Evolutionary conservation across 2,329 filamentous ascomycete species (phyloP), one percentile per base, ranked within the genome.

Genomic region (Exophiala lecanii-corni): DNA sequence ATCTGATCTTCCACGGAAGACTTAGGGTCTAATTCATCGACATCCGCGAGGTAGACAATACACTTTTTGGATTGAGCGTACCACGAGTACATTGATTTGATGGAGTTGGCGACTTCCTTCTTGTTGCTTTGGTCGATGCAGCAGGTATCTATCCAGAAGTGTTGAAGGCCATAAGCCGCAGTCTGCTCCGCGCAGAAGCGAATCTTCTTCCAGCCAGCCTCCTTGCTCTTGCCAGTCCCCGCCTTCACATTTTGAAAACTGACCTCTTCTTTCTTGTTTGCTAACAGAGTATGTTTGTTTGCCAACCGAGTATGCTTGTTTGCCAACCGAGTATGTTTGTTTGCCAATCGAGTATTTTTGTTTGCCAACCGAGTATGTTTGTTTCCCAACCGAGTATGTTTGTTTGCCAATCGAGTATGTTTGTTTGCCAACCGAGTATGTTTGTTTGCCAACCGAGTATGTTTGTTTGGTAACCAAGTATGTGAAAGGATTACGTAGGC

Each of bases 231-330:
- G 18, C 30, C 21, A 15, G 32, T 35, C 9, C 35, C 36, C 15
- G 25, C 26, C 26, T 75, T 28, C 10, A 59, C 28, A 39, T 62
- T 53, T 47, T 58, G 42, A 31, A 60, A 51, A 18, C 53, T 55
- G 19, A 59, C 45, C 51, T 65, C 58, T 10, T 57, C 56, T 16
- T 47, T 38, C 17, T 57, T 50, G 4, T 50, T 48, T 31, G 13
- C 18, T 17, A 43, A 21, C 42, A 38, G 46, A 21, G 43, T 46
- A 42, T 49, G 46, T n/a, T n/a, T n/a, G n/a, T n/a, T n/a, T n/a
- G n/a, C n/a, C n/a, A n/a, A n/a, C n/a, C n/a, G n/a, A n/a, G n/a
- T n/a, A n/a, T n/a, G n/a, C n/a, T n/a, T n/a, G n/a, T n/a, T n/a
- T n/a, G n/a, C n/a, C n/a, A n/a, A n/a, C n/a, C n/a, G n/a, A n/a